phyloP scores from a whole-genome alignment of 2,329 filamentous ascomycete genomes.

The Drechslerella stenobrocha region DNA sequence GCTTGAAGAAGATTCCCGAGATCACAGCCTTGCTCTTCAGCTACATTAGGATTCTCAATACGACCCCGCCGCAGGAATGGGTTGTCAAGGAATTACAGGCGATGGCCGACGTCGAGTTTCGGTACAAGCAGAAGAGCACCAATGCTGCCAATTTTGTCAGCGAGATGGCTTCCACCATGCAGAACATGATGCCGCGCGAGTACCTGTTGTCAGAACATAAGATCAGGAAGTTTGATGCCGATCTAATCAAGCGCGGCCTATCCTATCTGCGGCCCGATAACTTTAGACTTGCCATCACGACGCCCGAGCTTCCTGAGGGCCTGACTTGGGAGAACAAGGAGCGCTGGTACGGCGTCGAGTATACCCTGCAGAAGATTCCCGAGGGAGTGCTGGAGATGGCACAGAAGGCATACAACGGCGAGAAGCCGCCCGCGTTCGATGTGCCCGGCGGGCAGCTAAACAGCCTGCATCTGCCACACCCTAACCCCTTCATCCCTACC shows the following conservation, averaged over 20 bases:
- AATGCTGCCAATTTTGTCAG: conserved; percentile 82
- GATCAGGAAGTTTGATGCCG: conserved; percentile 76
- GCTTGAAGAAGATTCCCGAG: conserved; percentile 54
- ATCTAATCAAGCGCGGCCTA: conserved; percentile 74
- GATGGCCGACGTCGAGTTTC: conserved; percentile 90
- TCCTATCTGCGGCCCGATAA: conserved; percentile 81
- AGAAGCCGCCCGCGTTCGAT: conserved; percentile 19
- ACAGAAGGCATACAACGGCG: conserved; percentile 47
- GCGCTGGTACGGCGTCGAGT: conserved; percentile 97
- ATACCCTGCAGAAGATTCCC: conserved; percentile 79
- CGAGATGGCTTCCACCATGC: conserved; percentile 82
- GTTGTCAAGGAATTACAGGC: conserved; percentile 90
- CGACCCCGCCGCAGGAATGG: conserved; percentile 82
- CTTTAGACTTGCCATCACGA: conserved; percentile 80
- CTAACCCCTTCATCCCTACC: conserved; percentile 93
- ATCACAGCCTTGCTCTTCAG: conserved; percentile 84
- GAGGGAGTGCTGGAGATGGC: conserved; percentile 69
- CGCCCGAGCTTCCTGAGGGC: conserved; percentile 74
- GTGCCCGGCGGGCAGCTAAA: conserved; percentile 59
- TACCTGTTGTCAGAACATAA: conserved; percentile 80
- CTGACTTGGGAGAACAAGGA: conserved; percentile 76
- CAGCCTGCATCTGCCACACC: conserved; percentile 82
- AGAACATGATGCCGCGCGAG: conserved; percentile 82
- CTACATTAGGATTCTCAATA: conserved; percentile 83
- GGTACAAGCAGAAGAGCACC: conserved; percentile 88